These are phyloP conservation scores for Usnea hakonensis DNA, from an alignment of 495 filamentous ascomycete genomes.

Conservation along the genomic window DNA sequence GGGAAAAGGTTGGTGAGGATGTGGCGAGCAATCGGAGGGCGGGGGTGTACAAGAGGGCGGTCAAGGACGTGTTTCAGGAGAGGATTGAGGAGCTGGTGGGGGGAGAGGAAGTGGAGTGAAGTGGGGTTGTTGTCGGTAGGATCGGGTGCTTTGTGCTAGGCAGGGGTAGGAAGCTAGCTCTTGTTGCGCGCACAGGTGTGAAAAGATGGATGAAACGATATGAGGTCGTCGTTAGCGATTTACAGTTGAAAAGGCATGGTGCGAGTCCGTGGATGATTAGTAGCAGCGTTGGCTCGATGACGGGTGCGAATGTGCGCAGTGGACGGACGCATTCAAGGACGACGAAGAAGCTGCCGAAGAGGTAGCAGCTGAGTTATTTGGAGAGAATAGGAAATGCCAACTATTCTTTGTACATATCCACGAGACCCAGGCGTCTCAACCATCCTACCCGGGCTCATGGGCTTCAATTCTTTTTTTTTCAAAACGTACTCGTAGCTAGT, in stretches of 20 bases:
- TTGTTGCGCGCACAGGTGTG: no score
- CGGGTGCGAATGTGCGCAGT: not conserved
- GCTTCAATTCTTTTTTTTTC: not conserved
- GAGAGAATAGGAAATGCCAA: not conserved
- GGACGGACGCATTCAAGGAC: not conserved
- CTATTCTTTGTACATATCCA: not conserved
- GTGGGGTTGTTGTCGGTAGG: not conserved
- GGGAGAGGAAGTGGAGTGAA: not conserved
- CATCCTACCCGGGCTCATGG: not conserved
- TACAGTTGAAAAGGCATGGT: not conserved
- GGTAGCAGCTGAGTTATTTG: not conserved
- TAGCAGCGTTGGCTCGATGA: not conserved
- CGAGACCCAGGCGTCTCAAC: not conserved
- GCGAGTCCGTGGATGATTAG: not conserved
- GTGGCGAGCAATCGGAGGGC: slow-evolving; percentile 13
- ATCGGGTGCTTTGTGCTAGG: not conserved
- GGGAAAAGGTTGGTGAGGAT: slow-evolving; percentile 2
- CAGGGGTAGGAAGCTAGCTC: no score
- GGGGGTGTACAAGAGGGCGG: slow-evolving; percentile 5
- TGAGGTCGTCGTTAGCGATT: not conserved
- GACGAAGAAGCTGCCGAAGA: not conserved
- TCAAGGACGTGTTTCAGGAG: slow-evolving; percentile 9
- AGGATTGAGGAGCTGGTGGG: not conserved
- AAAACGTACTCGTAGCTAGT: slow-evolving; percentile 91
- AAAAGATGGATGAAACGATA: no score